These are phyloP conservation scores for Pseudogymnoascus pannorum DNA, from an alignment of 2,329 filamentous ascomycete genomes.

Conservation along the genomic window DNA sequence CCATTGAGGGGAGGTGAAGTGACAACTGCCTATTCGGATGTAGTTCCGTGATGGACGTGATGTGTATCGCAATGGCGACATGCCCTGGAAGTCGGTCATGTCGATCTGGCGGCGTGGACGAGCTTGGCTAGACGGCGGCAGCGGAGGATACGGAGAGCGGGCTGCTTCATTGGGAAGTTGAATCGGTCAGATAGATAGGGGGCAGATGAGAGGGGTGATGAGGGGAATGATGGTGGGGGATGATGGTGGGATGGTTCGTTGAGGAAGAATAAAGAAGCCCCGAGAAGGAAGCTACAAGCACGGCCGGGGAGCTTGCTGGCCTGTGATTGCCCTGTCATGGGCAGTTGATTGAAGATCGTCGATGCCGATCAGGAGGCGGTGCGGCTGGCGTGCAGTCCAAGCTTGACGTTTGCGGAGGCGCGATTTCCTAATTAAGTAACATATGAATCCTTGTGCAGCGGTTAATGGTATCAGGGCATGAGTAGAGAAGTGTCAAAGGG, in stretches of 20 bases:
- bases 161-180: neutral
- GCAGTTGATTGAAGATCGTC: neutral
- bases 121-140: neutral
- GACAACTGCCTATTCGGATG: constrained; percentile 6
- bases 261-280: neutral
- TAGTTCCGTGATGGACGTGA: neutral
- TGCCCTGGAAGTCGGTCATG: neutral
- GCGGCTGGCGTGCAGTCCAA: neutral
- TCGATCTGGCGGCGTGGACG: neutral
- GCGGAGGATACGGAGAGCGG: neutral
- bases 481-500: neutral
- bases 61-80: neutral
- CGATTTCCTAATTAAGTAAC: neutral
- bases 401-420: neutral
- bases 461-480: neutral
- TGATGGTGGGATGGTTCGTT: neutral
- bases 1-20: neutral
- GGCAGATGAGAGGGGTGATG: neutral
- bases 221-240: neutral
- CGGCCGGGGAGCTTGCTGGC: neutral
- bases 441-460: neutral
- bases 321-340: neutral
- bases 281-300: neutral
- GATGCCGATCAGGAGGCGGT: neutral
- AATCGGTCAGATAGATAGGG: neutral